Conservation (phyloP, 345 rosid genomes). For the Heritiera fomes region DNA sequence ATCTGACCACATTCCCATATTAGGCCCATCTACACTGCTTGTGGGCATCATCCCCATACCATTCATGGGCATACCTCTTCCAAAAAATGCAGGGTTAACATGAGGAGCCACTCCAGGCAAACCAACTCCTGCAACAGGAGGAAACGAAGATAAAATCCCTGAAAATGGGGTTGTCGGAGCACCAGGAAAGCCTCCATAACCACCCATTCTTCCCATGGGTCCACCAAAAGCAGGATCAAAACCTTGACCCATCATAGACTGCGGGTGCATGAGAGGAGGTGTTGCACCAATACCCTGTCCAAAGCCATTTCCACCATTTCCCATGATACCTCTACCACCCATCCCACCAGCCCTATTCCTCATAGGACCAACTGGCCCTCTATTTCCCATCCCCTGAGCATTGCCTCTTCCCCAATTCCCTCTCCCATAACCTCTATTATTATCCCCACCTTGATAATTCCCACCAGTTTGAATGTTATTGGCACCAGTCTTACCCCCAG, state of each 20-base stretch:
- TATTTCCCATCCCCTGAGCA: neutral
- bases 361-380: constrained; percentile 8
- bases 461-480: constrained; percentile 1
- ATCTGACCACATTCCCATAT: constrained; percentile 18
- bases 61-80: constrained; percentile 15
- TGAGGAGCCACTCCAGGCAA: constrained; percentile 17
- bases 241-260: constrained; percentile 18
- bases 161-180: neutral
- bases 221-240: constrained; percentile 9
- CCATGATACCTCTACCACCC: constrained; percentile 19
- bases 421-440: constrained; percentile 13
- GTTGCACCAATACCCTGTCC: constrained; percentile 12
- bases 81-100: constrained; percentile 15
- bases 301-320: constrained; percentile 17
- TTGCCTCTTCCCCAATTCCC: constrained; percentile 7
- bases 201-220: constrained; percentile 10
- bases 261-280: constrained; percentile 16
- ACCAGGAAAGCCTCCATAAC: constrained; percentile 12
- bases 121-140: constrained; percentile 14
- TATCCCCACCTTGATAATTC: neutral
- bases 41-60: constrained; percentile 12
- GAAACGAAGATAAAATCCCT: constrained; percentile 3
- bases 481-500: neutral
- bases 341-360: constrained; percentile 15
- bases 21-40: constrained; percentile 15